Percentiles rank a stretch among this genome's conserved stretches.
Evolutionary conservation across 306 rosid species (phyloP).

Genomic region (Rubus idaeus): DNA sequence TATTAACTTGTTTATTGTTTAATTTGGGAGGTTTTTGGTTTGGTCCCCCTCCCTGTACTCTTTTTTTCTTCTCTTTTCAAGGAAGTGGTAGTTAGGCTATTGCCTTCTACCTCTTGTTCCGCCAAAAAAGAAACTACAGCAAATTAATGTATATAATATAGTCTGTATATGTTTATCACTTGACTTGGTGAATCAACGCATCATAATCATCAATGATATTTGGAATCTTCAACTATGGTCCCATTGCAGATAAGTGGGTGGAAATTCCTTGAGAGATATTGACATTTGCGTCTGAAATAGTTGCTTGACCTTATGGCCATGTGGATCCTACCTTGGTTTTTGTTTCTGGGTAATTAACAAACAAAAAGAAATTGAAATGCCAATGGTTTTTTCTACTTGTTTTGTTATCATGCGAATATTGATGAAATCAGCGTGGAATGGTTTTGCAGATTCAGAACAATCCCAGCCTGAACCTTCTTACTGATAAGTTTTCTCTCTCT

Average conservation of each 20-base stretch:
- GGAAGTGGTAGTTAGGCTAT: too few relatives aligned
- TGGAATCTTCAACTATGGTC: neutral
- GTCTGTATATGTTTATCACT: too few relatives aligned
- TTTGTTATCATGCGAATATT: neutral
- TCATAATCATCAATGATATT: neutral
- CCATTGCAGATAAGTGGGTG: neutral
- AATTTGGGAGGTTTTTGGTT: too few relatives aligned
- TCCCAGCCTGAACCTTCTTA: neutral
- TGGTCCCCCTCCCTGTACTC: too few relatives aligned
- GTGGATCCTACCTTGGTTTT: neutral
- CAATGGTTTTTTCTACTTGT: neutral
- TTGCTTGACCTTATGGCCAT: neutral
- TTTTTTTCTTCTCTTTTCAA: too few relatives aligned
- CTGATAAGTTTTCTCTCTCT: neutral
- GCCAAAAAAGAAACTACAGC: too few relatives aligned
- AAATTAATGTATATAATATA: too few relatives aligned
- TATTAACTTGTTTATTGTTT: too few relatives aligned
- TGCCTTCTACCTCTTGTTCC: too few relatives aligned
- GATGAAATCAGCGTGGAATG: neutral
- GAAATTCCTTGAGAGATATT: too few relatives aligned
- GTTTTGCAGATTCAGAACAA: neutral
- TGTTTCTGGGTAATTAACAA: neutral
- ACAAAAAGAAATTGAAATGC: neutral
- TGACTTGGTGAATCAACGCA: neutral
- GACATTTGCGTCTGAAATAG: neutral